Evolutionary conservation across 257 asterid genomes (phyloP).

Genomic region (Salvia splendens): DNA sequence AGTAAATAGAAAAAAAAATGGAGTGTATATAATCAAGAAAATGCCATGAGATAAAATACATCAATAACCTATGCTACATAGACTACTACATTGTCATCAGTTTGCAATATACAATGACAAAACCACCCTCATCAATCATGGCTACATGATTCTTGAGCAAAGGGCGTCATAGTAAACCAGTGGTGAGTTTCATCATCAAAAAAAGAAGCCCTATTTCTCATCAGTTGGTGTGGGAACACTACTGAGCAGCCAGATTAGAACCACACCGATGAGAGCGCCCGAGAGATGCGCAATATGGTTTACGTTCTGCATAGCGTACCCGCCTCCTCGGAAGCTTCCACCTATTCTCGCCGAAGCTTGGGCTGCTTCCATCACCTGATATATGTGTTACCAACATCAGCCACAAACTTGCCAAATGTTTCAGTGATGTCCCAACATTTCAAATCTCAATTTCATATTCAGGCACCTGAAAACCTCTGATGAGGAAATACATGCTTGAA

Average conservation of each 20-base stretch:
- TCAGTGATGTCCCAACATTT: too few relatives aligned
- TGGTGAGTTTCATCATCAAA: not conserved
- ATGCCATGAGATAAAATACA: not conserved
- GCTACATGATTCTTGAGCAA: not conserved
- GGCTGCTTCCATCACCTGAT: conserved; percentile 98
- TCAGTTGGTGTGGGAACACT: conserved; percentile 55
- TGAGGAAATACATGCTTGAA: too few relatives aligned
- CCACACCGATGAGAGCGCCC: conserved; percentile 85
- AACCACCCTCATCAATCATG: not conserved
- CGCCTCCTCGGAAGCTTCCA: conserved; percentile 57
- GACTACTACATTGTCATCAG: not conserved
- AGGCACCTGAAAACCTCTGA: too few relatives aligned
- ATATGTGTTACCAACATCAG: not conserved
- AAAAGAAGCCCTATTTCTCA: conserved; percentile 30
- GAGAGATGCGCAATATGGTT: conserved; percentile 96
- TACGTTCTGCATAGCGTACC: conserved; percentile 59
- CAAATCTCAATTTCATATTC: too few relatives aligned
- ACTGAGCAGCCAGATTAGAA: conserved; percentile 78
- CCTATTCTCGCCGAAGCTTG: conserved; percentile 78
- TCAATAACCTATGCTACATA: not conserved
- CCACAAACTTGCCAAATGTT: not conserved
- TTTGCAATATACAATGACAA: not conserved
- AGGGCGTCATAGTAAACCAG: not conserved
- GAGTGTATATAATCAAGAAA: too few relatives aligned
- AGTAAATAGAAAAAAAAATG: too few relatives aligned